Evolutionary conservation across 2,329 filamentous ascomycete genomes (phyloP).

Genomic region (Colletotrichum tropicale): DNA sequence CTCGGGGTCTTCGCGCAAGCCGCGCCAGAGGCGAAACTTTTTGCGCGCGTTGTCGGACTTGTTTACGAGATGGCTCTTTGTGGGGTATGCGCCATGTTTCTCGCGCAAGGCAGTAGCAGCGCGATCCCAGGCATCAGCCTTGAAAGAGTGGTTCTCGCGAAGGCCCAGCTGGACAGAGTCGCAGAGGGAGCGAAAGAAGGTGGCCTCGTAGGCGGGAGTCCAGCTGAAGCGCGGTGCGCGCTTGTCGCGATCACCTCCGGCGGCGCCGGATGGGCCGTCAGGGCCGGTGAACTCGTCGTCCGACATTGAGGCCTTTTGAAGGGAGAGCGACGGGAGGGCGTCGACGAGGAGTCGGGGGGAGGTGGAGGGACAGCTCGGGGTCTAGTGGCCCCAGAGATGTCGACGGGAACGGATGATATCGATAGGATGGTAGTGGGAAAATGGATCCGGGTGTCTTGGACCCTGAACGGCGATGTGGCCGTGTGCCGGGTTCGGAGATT

Average conservation of each 20-base stretch:
- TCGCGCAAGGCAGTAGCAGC: conserved; percentile 59
- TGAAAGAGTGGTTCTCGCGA: conserved; percentile 64
- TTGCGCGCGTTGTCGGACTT: conserved; percentile 69
- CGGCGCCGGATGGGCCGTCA: conserved; percentile 11
- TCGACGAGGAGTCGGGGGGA: background rate
- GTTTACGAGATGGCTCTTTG: conserved; percentile 67
- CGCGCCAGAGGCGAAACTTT: conserved; percentile 66
- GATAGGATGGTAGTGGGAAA: background rate
- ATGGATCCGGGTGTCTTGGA: conserved; percentile 2
- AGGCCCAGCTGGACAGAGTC: conserved; percentile 62
- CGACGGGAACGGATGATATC: background rate
- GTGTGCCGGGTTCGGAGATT: conserved; percentile 2
- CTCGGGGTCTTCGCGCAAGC: conserved; percentile 60
- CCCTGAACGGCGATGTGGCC: conserved; percentile 8
- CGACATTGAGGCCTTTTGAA: conserved; percentile 28
- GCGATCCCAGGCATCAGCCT: conserved; percentile 65
- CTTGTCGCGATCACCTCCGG: conserved; percentile 22
- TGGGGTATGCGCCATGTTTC: conserved; percentile 60
- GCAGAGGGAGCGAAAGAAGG: conserved; percentile 65
- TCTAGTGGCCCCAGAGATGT: background rate
- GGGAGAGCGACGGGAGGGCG: background rate
- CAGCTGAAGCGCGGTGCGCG: conserved; percentile 62
- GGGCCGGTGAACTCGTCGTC: conserved; percentile 41
- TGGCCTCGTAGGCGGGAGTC: conserved; percentile 62
- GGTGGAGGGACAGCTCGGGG: background rate